A percentile compares a stretch with the other conserved stretches of the same genome.
Conservation (phyloP, 73 alveolate genomes). For the Symbiodinium natans region DNA sequence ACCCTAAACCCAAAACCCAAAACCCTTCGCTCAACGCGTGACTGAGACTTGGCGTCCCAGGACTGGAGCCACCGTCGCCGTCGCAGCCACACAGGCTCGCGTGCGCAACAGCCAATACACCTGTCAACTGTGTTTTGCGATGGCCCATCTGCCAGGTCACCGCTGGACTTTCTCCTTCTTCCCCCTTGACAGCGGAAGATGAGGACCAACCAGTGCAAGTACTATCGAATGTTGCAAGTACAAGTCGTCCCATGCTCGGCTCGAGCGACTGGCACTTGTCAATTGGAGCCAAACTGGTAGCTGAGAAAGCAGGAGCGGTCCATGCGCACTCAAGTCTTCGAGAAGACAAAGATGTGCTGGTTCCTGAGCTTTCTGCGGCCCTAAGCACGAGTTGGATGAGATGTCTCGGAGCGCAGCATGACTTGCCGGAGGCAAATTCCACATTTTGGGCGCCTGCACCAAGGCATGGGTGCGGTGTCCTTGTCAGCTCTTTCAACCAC, state of each 20-base stretch:
- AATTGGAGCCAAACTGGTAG: too few relatives aligned
- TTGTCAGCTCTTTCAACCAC: too few relatives aligned
- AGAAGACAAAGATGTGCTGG: conserved; percentile 82
- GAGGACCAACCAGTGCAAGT: background rate
- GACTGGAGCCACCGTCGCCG: conserved; percentile 17
- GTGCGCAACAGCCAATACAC: background rate
- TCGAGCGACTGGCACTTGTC: too few relatives aligned
- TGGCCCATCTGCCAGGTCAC: background rate
- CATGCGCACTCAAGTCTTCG: conserved; percentile 90
- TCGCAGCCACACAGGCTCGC: conserved; percentile 2
- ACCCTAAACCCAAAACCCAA: too few relatives aligned
- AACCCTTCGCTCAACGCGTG: too few relatives aligned
- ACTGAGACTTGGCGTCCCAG: background rate
- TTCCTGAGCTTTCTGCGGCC: background rate
- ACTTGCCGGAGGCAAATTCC: conserved; percentile 58
- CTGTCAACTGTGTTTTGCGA: too few relatives aligned
- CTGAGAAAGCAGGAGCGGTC: conserved; percentile 70
- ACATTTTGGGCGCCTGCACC: conserved; percentile 80
- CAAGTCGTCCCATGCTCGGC: too few relatives aligned
- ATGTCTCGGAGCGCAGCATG: background rate
- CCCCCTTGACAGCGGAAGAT: background rate
- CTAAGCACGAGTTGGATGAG: background rate
- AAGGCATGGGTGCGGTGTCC: background rate
- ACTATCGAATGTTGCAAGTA: too few relatives aligned
- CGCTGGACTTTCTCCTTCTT: background rate